Conservation (phyloP, 257 asterid genomes). For the Solanum phureja region DNA sequence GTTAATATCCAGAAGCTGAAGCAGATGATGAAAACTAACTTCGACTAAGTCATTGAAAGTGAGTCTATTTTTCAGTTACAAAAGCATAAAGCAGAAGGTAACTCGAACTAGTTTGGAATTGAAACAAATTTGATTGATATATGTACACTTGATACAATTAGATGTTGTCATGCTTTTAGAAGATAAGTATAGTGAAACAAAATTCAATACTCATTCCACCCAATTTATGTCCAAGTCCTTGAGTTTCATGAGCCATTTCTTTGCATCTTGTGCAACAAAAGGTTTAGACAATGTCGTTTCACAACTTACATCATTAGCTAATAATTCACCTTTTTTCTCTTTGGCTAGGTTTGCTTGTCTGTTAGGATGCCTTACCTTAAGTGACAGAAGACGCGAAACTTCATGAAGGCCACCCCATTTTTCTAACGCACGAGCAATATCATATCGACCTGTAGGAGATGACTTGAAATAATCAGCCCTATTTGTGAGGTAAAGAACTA, state of each 20-base stretch:
- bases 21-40: neutral
- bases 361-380: constrained; percentile 73
- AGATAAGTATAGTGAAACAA: neutral
- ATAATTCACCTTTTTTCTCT: constrained; percentile 43
- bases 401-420: constrained; percentile 98
- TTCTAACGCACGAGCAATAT: constrained; percentile 89
- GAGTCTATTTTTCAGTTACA: neutral
- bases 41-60: neutral
- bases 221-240: constrained; percentile 74
- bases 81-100: neutral
- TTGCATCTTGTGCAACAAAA: constrained; percentile 51
- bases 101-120: neutral
- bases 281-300: constrained; percentile 28
- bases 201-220: constrained; percentile 33
- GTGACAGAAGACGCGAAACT: constrained; percentile 78
- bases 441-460: constrained; percentile 52
- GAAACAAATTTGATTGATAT: neutral
- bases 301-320: constrained; percentile 13
- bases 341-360: constrained; percentile 42
- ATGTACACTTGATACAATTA: neutral
- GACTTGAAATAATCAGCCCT: neutral
- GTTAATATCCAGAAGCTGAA: neutral
- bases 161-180: neutral
- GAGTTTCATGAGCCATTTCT: constrained; percentile 57
- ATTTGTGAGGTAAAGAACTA: too few species aligned